Evolutionary conservation across 768 basidiomycete genomes (phyloP), one percentile per base, ranked within the genome.

Genomic region (Exsudoporus frostii): DNA sequence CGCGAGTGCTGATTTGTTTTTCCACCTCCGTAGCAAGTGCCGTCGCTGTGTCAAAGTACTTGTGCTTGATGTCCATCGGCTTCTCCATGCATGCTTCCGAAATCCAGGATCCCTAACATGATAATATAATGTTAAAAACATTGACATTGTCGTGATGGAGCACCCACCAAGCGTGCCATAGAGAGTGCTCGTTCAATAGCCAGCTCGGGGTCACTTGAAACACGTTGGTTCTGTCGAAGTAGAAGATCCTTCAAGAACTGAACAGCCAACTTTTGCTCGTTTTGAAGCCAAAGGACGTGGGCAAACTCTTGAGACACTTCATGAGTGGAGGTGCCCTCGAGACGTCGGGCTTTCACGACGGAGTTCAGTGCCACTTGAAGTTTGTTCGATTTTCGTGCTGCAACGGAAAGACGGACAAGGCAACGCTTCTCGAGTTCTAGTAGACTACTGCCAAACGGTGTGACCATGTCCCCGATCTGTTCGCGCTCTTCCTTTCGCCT

Each of bases 291-390:
- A 7, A 98, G 77, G 17, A 98, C 93, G 53, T 86, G 82, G 15
- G 96, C 88, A 60, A 92, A 92, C 65, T 97, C 95, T 61, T 86
- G 78, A 0, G 84, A 81, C 22, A 89, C 82, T 27, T 79, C 75
- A n/a, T 73, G 73, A 4, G 81, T 74, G 0, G 78, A 65, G 1
- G 50, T 57, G 2, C 56, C 63, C 54, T 82, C 82, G 5, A 94
- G 70, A 34, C 72, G 75, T 64, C 89, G 87, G 1, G 92, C 91
- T 25, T 82, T 80, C 29, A 90, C 76, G 34, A 95, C 76, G 5
- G 94, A 85, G 63, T 96, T 98, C 25, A 97, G 71, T 0, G 96
- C 91, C 33, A 93, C 80, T 63, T 97, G 94, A 15, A 81, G 69
- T 45, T 90, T 81, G 47, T 81, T 77, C 0, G 83, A 79, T 34